Conservation (phyloP, 2,329 filamentous ascomycete species). For the Pseudohalonectria lignicola region DNA sequence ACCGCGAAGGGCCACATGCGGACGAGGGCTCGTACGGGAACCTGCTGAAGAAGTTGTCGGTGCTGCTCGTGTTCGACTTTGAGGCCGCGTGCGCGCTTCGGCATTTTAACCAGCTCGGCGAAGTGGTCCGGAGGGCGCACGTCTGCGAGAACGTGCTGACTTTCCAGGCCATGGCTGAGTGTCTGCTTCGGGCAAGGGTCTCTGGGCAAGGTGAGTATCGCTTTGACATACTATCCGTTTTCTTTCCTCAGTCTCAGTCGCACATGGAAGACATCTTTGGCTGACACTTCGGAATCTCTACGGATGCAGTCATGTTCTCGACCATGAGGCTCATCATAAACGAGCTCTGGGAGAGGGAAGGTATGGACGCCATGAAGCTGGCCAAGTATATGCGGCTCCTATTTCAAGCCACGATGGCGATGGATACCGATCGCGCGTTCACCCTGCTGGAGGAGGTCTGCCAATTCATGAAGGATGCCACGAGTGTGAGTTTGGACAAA, state of each 20-base stretch:
- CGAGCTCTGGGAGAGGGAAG: conserved; percentile 46
- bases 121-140: conserved; percentile 43
- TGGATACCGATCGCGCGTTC: conserved; percentile 43
- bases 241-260: not conserved
- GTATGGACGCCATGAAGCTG: conserved; percentile 47
- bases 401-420: conserved; percentile 54
- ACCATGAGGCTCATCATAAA: conserved; percentile 60
- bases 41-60: conserved; percentile 49
- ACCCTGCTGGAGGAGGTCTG: conserved; percentile 54
- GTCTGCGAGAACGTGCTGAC: conserved; percentile 30
- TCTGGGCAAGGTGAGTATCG: conserved; percentile 35
- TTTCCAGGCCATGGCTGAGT: conserved; percentile 57
- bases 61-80: conserved; percentile 66
- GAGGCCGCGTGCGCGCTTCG: conserved; percentile 60
- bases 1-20: conserved; percentile 26
- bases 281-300: too few species aligned
- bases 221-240: too few species aligned
- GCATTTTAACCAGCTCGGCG: conserved; percentile 53
- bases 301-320: too few species aligned
- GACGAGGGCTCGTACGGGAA: conserved; percentile 30
- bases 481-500: not conserved
- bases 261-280: not conserved
- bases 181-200: conserved; percentile 35
- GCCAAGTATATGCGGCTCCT: conserved; percentile 71
- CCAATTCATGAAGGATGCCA: conserved; percentile 35